phyloP scores from a whole-genome alignment of 75 land plant genomes.

The Sequoiadendron giganteum region DNA sequence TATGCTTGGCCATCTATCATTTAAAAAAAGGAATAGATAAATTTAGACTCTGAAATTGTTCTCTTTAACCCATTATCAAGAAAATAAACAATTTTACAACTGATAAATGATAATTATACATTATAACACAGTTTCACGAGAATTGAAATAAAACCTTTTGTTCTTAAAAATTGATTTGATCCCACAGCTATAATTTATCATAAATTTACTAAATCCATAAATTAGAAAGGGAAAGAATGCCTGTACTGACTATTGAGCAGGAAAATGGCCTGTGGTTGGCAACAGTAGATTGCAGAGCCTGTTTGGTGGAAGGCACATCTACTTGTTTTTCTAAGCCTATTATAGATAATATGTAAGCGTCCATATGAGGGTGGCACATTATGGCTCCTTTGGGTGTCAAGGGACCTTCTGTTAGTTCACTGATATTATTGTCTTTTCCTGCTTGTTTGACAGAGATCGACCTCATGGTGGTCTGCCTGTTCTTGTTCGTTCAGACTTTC shows the following conservation, averaged over 20 bases:
- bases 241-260: conserved; percentile 24
- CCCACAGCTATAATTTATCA: not conserved
- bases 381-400: conserved; percentile 9
- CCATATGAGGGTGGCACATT: not conserved
- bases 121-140: too few species aligned
- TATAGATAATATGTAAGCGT: conserved; percentile 15
- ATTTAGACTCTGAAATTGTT: too few species aligned
- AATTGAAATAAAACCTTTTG: not conserved
- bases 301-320: conserved; percentile 19
- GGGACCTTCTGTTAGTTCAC: not conserved
- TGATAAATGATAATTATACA: too few species aligned
- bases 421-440: not conserved
- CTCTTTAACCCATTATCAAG: too few species aligned
- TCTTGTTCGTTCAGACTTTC: not conserved
- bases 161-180: not conserved
- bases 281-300: conserved; percentile 15
- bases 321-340: conserved; percentile 25
- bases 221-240: not conserved
- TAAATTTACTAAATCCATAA: not conserved
- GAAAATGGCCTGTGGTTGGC: conserved; percentile 38
- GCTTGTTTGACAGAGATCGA: not conserved
- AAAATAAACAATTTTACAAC: too few species aligned
- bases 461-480: not conserved
- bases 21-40: too few species aligned
- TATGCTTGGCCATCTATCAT: too few species aligned